phyloP scores from a whole-genome alignment of 345 rosid genomes.

The Arabis hirsuta region DNA sequence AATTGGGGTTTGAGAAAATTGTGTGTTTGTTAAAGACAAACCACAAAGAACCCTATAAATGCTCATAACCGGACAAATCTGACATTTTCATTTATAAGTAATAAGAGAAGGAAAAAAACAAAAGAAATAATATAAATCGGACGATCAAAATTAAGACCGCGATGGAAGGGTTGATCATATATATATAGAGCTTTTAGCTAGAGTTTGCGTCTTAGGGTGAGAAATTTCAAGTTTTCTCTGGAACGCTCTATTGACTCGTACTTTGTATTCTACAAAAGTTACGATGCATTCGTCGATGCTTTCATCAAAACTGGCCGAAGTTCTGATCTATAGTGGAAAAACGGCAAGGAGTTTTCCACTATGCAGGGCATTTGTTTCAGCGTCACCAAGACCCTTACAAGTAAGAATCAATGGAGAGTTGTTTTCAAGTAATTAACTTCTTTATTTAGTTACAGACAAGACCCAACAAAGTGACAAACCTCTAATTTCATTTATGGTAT shows the following conservation, averaged over 20 bases:
- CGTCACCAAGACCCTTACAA: conserved; percentile 45
- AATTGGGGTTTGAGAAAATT: conserved; percentile 29
- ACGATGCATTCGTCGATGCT: conserved; percentile 32
- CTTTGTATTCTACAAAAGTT: conserved; percentile 16
- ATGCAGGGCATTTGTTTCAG: conserved; percentile 38
- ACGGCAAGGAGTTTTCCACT: conserved; percentile 31
- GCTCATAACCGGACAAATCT: conserved; percentile 27
- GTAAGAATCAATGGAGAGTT: conserved; percentile 25
- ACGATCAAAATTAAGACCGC: conserved; percentile 17
- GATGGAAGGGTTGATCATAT: conserved; percentile 10
- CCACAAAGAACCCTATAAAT: conserved; percentile 32
- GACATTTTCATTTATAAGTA: neutral
- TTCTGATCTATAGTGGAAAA: conserved; percentile 33
- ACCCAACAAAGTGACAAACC: too few relatives aligned
- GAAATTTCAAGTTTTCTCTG: neutral
- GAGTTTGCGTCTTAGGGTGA: conserved; percentile 22
- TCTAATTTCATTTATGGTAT: neutral
- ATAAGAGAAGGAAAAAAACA: neutral
- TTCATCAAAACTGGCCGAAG: conserved; percentile 34
- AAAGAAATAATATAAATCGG: neutral
- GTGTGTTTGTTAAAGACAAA: conserved; percentile 2
- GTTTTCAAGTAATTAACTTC: neutral
- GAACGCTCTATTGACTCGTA: neutral
- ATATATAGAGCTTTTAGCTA: conserved; percentile 25
- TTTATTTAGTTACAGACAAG: neutral